A percentile compares a stretch with the other conserved stretches of the same genome.
Conservation (phyloP, 176 grass and related monocot genomes). For the Oryza glaberrima region DNA sequence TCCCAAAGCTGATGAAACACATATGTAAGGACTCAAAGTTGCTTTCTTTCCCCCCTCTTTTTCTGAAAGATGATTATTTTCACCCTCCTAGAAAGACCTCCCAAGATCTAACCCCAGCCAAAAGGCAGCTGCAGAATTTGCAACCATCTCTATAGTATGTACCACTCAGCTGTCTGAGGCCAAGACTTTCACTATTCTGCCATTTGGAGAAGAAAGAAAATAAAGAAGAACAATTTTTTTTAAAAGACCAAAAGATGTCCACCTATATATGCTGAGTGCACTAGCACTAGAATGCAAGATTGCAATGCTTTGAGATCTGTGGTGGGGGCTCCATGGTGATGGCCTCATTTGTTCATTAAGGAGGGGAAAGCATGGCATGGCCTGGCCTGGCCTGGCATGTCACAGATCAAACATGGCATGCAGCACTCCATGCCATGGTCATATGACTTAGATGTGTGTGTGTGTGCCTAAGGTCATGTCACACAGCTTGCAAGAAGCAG, state of each 20-base stretch:
- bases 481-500: slow-evolving; percentile 23
- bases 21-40: slow-evolving; percentile 25
- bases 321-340: slow-evolving; percentile 44
- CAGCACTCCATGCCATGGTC: slow-evolving; percentile 32
- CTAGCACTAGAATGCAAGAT: slow-evolving; percentile 15
- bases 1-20: slow-evolving; percentile 23
- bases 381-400: slow-evolving; percentile 40
- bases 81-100: slow-evolving; percentile 45
- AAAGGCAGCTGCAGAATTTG: slow-evolving; percentile 33
- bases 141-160: slow-evolving; percentile 17
- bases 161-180: neutral
- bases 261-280: slow-evolving; percentile 8
- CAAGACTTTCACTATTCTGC: slow-evolving; percentile 26
- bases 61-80: slow-evolving; percentile 35
- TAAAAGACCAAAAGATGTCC: neutral
- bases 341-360: slow-evolving; percentile 50
- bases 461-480: slow-evolving; percentile 37
- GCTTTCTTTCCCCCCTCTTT: slow-evolving; percentile 17
- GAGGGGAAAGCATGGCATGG: slow-evolving; percentile 27
- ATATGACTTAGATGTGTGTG: slow-evolving; percentile 23
- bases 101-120: slow-evolving; percentile 42
- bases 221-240: neutral
- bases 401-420: slow-evolving; percentile 47
- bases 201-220: neutral
- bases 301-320: slow-evolving; percentile 22